phyloP scores from a whole-genome alignment of 129 eudicot species.

The Mikania micrantha region DNA sequence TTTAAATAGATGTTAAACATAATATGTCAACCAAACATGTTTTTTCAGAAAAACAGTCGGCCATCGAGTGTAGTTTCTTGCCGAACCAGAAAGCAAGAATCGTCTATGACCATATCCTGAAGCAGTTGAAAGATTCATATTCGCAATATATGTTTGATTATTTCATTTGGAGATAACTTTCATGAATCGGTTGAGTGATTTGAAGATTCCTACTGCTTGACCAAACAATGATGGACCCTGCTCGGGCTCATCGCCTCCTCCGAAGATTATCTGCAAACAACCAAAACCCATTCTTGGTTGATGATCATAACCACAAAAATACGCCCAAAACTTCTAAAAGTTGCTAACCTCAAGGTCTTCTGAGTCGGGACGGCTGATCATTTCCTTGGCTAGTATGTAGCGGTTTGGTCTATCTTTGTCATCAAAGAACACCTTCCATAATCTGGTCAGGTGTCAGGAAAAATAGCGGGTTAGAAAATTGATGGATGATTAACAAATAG shows the following conservation, averaged over 20 bases:
- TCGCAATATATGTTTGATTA: neutral
- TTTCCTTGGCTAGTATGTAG: slow-evolving; percentile 76
- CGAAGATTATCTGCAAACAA: slow-evolving; percentile 61
- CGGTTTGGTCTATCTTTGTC: slow-evolving; percentile 88
- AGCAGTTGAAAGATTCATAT: too few relatives aligned
- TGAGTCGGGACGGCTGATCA: slow-evolving; percentile 73
- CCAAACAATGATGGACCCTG: slow-evolving; percentile 57
- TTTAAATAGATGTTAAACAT: too few relatives aligned
- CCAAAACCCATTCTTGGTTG: neutral
- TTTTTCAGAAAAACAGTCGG: too few relatives aligned
- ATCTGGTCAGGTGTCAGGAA: slow-evolving; percentile 26
- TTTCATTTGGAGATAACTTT: slow-evolving; percentile 64
- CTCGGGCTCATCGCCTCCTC: slow-evolving; percentile 54
- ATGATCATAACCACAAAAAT: neutral
- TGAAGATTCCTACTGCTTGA: slow-evolving; percentile 71
- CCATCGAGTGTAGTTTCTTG: too few relatives aligned
- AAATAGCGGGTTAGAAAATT: neutral
- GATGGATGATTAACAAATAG: neutral
- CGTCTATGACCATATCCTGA: too few relatives aligned
- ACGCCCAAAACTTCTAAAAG: neutral
- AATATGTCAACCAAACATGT: too few relatives aligned
- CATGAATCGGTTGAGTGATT: slow-evolving; percentile 73
- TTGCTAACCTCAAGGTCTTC: slow-evolving; percentile 87
- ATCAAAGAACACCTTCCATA: slow-evolving; percentile 93
- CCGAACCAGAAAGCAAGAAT: too few relatives aligned